These are phyloP conservation scores for Cicer bijugum DNA, from an alignment of 306 rosid genomes.

Conservation along the genomic window DNA sequence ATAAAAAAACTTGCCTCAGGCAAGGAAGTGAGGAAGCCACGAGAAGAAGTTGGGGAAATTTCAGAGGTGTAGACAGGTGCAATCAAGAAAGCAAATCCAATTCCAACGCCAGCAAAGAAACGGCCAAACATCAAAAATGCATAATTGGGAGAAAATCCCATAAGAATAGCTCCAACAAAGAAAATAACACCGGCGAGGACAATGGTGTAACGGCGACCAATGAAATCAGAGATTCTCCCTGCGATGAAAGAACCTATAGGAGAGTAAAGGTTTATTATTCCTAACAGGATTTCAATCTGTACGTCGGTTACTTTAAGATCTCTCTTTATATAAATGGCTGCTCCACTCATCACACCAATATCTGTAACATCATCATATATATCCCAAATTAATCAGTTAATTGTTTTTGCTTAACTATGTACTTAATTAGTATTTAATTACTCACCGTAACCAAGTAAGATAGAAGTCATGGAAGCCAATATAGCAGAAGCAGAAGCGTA, in stretches of 20 bases:
- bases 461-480: conserved; percentile 78
- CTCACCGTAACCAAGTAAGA: conserved; percentile 74
- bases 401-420: no score
- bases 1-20: conserved; percentile 57
- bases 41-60: conserved; percentile 74
- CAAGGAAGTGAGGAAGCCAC: conserved; percentile 78
- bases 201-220: conserved; percentile 84
- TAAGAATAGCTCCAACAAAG: conserved; percentile 72
- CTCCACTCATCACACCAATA: conserved; percentile 92
- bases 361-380: conserved; percentile 46
- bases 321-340: conserved; percentile 50
- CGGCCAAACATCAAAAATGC: conserved; percentile 83
- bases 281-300: conserved; percentile 58
- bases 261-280: conserved; percentile 67
- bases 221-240: conserved; percentile 80
- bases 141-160: conserved; percentile 83
- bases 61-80: conserved; percentile 80
- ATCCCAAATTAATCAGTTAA: no score
- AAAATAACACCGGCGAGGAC: conserved; percentile 63
- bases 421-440: background rate
- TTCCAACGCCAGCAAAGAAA: conserved; percentile 75
- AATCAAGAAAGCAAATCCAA: conserved; percentile 76
- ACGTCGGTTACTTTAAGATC: conserved; percentile 58
- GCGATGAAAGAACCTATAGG: conserved; percentile 67
- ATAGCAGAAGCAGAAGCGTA: conserved; percentile 64